Percentiles rank a stretch among this genome's conserved stretches.
These are phyloP conservation scores for Zasmidium cellare DNA, from an alignment of 2,329 filamentous ascomycete species.

Conservation along the genomic window DNA sequence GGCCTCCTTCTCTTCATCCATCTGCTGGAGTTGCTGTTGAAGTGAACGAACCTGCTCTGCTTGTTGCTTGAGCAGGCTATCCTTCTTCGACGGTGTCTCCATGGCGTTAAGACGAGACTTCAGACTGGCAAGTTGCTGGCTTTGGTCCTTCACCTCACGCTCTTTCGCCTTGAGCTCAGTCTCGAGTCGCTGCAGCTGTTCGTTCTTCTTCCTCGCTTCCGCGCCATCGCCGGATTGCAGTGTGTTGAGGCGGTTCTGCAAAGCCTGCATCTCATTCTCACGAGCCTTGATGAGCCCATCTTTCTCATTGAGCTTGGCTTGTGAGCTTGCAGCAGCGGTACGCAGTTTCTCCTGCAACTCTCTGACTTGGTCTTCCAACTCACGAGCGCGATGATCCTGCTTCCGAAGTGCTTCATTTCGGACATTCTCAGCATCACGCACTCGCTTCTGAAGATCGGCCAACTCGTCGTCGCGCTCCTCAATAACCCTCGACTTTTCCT, in stretches of 20 bases:
- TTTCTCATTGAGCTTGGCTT: constrained; percentile 47
- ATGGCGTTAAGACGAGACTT: constrained; percentile 35
- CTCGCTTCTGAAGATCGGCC: constrained; percentile 32
- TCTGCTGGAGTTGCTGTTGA: constrained; percentile 33
- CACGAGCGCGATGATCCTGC: constrained; percentile 59
- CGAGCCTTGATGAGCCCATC: constrained; percentile 42
- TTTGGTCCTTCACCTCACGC: constrained; percentile 29
- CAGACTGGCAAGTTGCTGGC: constrained; percentile 33
- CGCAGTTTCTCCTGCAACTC: constrained; percentile 54
- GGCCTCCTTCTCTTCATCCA: constrained; percentile 37
- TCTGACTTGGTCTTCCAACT: constrained; percentile 45
- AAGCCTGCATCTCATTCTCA: constrained; percentile 40
- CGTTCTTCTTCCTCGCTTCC: constrained; percentile 33
- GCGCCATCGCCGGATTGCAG: constrained; percentile 33
- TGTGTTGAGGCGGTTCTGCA: constrained; percentile 33
- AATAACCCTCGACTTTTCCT: constrained; percentile 72
- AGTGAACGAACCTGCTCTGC: constrained; percentile 35
- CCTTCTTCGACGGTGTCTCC: constrained; percentile 40
- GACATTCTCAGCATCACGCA: constrained; percentile 29
- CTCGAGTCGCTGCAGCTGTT: constrained; percentile 39
- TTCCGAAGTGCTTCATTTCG: constrained; percentile 29
- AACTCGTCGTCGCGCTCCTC: constrained; percentile 75
- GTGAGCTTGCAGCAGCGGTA: constrained; percentile 35
- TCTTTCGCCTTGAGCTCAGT: constrained; percentile 38
- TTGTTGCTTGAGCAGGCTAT: constrained; percentile 37